A percentile compares a stretch with the other conserved stretches of the same genome.
phyloP scores from a whole-genome alignment of 352 stramenopile genomes.

The Globisporangium solare region DNA sequence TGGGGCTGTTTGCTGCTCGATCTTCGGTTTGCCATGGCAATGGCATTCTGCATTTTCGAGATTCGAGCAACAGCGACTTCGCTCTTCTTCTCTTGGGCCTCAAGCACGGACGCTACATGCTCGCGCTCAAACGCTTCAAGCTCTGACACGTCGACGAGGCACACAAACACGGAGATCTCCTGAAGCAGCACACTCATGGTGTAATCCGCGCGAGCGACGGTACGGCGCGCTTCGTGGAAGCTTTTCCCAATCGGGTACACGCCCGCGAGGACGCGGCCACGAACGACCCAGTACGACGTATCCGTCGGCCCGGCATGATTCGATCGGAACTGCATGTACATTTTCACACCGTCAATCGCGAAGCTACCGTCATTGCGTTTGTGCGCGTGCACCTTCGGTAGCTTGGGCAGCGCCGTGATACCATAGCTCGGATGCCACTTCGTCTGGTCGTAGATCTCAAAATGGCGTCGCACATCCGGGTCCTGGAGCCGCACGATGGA shows the following conservation, averaged over 20 bases:
- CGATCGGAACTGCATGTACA: slow-evolving; percentile 62
- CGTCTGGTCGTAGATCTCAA: slow-evolving; percentile 16
- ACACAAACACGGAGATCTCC: slow-evolving; percentile 63
- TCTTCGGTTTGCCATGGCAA: too few species aligned
- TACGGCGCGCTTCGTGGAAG: slow-evolving; percentile 36
- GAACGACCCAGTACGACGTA: slow-evolving; percentile 70
- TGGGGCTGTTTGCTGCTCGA: too few species aligned
- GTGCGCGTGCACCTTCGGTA: slow-evolving; percentile 35
- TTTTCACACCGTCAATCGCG: slow-evolving; percentile 46
- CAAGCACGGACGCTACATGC: not conserved
- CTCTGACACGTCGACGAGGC: slow-evolving; percentile 41
- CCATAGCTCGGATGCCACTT: slow-evolving; percentile 68
- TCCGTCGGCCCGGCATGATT: slow-evolving; percentile 62
- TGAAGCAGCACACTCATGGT: slow-evolving; percentile 61
- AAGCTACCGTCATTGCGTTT: slow-evolving; percentile 35
- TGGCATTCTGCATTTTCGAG: too few species aligned
- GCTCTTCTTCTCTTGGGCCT: slow-evolving; percentile 4
- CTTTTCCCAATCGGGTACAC: slow-evolving; percentile 44
- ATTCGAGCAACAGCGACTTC: not conserved
- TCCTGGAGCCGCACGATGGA: slow-evolving; percentile 10
- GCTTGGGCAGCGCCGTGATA: slow-evolving; percentile 46
- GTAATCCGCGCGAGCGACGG: slow-evolving; percentile 45
- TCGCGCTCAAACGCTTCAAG: slow-evolving; percentile 16
- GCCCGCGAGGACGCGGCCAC: slow-evolving; percentile 45
- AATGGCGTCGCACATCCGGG: slow-evolving; percentile 10